Conservation (phyloP, 164 flowering plant genomes). For the Magnolia kwangsiensis region DNA sequence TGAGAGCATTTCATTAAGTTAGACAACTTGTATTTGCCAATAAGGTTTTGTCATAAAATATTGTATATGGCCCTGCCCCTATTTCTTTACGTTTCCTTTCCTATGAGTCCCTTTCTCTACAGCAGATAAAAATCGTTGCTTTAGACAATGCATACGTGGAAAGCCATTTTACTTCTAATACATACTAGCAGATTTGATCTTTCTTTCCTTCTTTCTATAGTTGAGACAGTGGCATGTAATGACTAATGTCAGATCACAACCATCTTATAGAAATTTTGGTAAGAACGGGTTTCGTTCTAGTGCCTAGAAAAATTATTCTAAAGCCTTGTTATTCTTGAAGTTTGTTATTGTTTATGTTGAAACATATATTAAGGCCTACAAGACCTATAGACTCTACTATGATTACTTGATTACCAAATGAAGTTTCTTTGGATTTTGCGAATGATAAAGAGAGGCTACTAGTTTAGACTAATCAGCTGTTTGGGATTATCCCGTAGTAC, state of each 20-base stretch:
- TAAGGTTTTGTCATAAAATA: no score
- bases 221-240: slow-evolving; percentile 21
- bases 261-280: slow-evolving; percentile 22
- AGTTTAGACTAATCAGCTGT: no score
- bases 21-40: no score
- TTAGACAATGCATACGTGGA: slow-evolving; percentile 6
- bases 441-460: no score
- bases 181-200: slow-evolving; percentile 4
- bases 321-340: slow-evolving; percentile 4
- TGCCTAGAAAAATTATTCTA: slow-evolving; percentile 8
- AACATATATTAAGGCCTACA: no score
- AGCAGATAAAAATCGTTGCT: slow-evolving; percentile 9
- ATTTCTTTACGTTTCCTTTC: slow-evolving; percentile 1
- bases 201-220: slow-evolving; percentile 19
- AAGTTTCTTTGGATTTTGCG: no score
- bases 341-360: no score
- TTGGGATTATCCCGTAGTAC: no score
- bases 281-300: slow-evolving; percentile 10
- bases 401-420: no score
- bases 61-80: no score
- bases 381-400: no score
- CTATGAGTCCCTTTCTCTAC: slow-evolving; percentile 1
- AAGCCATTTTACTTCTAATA: slow-evolving; percentile 7
- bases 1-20: no score
- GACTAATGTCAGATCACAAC: slow-evolving; percentile 19